phyloP scores from a whole-genome alignment of 73 alveolate species.

The Paramecium sonneborni region DNA sequence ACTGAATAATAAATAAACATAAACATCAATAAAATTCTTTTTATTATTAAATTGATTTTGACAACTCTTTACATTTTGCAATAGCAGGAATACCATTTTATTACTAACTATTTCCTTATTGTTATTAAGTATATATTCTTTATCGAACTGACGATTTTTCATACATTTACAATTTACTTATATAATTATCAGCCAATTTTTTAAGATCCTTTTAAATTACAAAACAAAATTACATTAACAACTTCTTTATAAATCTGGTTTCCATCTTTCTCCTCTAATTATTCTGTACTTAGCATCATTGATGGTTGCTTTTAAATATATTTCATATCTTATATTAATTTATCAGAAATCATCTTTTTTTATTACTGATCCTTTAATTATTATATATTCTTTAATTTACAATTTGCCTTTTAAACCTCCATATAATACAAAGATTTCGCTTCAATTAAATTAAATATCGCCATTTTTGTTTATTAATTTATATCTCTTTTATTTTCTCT shows the following conservation, averaged over 20 bases:
- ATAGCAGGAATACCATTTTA: background rate
- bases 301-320: background rate
- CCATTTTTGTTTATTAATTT: background rate
- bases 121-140: background rate
- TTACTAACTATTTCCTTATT: background rate
- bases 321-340: background rate
- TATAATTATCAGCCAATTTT: background rate
- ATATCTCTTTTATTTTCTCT: background rate
- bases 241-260: background rate
- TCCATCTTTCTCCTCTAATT: background rate
- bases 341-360: conserved; percentile 39
- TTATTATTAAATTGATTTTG: background rate
- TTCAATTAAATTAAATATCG: background rate
- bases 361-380: background rate
- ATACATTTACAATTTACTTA: background rate
- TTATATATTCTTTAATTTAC: background rate
- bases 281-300: background rate
- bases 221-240: background rate
- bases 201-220: background rate
- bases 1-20: background rate
- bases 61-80: background rate
- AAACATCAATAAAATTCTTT: background rate
- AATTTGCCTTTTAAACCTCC: conserved; percentile 33
- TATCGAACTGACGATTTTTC: background rate
- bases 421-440: background rate